These are phyloP conservation scores for Syzygium aromaticum DNA, from an alignment of 345 rosid species.

Conservation along the genomic window DNA sequence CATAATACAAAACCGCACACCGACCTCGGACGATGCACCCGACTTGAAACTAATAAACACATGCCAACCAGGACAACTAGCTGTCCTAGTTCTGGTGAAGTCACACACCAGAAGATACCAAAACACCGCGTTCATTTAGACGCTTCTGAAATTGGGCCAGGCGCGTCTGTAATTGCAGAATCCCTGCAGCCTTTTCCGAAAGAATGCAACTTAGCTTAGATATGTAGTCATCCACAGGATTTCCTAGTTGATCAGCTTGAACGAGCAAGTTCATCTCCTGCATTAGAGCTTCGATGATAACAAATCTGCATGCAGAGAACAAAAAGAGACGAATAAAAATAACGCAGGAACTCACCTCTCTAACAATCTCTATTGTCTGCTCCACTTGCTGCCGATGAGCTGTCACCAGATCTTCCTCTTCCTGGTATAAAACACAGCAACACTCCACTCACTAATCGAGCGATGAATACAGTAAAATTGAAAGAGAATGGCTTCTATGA, in stretches of 20 bases:
- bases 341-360: constrained; percentile 26
- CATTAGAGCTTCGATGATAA: background rate
- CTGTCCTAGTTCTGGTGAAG: background rate
- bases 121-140: constrained; percentile 35
- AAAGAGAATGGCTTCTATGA: background rate
- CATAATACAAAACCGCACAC: background rate
- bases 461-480: background rate
- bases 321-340: background rate
- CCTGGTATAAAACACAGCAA: constrained; percentile 19
- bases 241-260: constrained; percentile 60
- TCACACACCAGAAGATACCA: constrained; percentile 19
- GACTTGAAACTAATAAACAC: background rate
- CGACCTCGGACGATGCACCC: background rate
- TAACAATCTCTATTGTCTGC: constrained; percentile 40
- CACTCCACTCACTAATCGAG: background rate
- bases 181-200: constrained; percentile 53
- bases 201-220: constrained; percentile 40
- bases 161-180: constrained; percentile 36
- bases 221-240: constrained; percentile 44
- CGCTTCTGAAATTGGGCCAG: constrained; percentile 46
- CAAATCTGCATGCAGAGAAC: background rate
- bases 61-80: background rate
- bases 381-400: constrained; percentile 51
- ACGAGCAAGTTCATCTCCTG: constrained; percentile 59
- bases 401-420: constrained; percentile 52